Conservation (phyloP, 208 protist genomes). For the Acanthamoeba castellanii region DNA sequence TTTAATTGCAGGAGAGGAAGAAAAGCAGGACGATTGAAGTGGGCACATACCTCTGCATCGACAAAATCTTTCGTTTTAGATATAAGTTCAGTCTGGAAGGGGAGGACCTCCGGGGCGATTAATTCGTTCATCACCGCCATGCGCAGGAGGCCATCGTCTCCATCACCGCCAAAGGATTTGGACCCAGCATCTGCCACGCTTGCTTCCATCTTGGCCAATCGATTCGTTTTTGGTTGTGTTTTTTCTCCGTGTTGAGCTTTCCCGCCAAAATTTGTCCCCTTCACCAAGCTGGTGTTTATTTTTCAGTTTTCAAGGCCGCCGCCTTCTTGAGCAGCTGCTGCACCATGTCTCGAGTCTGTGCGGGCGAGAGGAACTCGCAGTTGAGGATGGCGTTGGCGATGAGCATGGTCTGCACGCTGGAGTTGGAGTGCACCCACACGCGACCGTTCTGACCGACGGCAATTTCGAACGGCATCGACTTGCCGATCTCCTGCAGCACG, state of each 20-base stretch:
- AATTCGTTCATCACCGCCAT: neutral
- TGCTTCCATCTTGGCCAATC: neutral
- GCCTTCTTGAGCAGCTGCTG: conserved; percentile 60
- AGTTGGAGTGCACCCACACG: conserved; percentile 88
- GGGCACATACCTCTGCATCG: neutral
- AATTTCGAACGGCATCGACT: conserved; percentile 88
- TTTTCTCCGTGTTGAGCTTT: neutral
- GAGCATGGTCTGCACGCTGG: conserved; percentile 81
- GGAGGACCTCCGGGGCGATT: conserved; percentile 5
- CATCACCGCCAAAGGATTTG: neutral
- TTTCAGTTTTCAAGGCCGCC: neutral
- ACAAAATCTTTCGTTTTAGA: conserved; percentile 27
- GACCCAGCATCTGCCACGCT: neutral
- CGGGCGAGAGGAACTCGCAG: conserved; percentile 81
- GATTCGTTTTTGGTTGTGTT: neutral
- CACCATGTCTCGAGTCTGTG: conserved; percentile 77
- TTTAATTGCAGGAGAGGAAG: neutral
- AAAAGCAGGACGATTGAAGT: neutral
- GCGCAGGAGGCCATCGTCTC: neutral
- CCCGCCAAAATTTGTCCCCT: neutral
- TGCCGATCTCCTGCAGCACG: conserved; percentile 86
- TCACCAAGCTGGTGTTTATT: neutral
- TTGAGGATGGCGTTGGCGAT: conserved; percentile 86
- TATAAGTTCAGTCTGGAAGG: conserved; percentile 7
- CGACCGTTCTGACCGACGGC: conserved; percentile 89